phyloP scores from a whole-genome alignment of 331 rosid species.

The Cucumis variabilis region DNA sequence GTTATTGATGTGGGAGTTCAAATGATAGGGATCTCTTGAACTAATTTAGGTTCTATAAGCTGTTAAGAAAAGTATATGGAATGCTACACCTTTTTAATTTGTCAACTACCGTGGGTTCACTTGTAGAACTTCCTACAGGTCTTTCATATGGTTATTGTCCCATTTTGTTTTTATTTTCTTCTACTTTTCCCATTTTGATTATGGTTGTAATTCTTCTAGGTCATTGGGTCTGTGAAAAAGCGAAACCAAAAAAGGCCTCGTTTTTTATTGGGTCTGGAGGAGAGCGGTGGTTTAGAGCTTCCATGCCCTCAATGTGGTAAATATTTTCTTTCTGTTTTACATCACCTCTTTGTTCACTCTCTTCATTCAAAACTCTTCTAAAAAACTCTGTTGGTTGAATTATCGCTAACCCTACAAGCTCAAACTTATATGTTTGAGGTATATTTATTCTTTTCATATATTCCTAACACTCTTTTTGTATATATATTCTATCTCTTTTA shows the following conservation, averaged over 20 bases:
- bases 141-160: neutral
- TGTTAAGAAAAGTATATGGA: neutral
- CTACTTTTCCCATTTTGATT: neutral
- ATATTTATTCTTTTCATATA: neutral
- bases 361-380: neutral
- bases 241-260: constrained; percentile 56
- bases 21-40: neutral
- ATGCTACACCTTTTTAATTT: constrained; percentile 2
- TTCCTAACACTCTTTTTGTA: neutral
- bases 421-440: neutral
- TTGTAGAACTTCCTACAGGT: neutral
- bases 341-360: neutral
- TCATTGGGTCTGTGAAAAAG: constrained; percentile 57
- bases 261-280: constrained; percentile 46
- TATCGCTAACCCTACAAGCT: neutral
- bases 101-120: neutral
- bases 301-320: constrained; percentile 93
- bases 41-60: neutral
- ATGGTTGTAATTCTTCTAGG: constrained; percentile 48
- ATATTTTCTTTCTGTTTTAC: neutral
- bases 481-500: too few species aligned
- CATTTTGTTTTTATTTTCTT: neutral
- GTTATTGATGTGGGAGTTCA: too few species aligned
- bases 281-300: constrained; percentile 45
- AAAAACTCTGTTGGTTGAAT: neutral